Evolutionary conservation across 176 grass and related monocot species (phyloP).

Genomic region (Alopecurus myosuroides): DNA sequence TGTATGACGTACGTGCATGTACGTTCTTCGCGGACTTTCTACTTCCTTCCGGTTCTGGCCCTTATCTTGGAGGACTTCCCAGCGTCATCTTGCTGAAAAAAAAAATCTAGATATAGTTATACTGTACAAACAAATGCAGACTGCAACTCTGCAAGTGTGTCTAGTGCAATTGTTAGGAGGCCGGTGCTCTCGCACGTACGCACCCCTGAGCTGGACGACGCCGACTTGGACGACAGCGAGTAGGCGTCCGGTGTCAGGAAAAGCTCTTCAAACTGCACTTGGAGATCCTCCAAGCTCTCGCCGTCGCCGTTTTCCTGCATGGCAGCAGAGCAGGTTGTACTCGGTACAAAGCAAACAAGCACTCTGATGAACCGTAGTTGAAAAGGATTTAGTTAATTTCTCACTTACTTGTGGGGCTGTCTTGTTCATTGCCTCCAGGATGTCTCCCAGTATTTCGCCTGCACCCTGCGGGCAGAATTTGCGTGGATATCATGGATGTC

Average conservation of each 20-base stretch:
- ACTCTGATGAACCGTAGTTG: too few species aligned
- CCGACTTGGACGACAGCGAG: neutral
- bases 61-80: conserved; percentile 21
- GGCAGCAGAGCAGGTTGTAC: neutral
- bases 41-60: conserved; percentile 5
- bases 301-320: conserved; percentile 24
- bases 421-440: conserved; percentile 64
- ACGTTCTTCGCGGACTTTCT: neutral
- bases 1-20: neutral
- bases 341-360: too few species aligned
- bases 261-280: conserved; percentile 60
- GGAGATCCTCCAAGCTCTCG: conserved; percentile 52
- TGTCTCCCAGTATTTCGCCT: conserved; percentile 55
- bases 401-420: neutral
- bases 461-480: conserved; percentile 27
- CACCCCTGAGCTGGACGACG: conserved; percentile 19
- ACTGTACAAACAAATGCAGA: neutral
- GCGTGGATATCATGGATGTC: neutral
- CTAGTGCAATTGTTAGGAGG: neutral
- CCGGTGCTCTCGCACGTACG: neutral
- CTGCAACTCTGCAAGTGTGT: too few species aligned
- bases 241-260: conserved; percentile 24
- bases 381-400: neutral
- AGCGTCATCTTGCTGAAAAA: neutral
- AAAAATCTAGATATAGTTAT: neutral